Base-by-base conservation (phyloP, 768 basidiomycete species). In the Dacryopinax primogenitus region DNA sequence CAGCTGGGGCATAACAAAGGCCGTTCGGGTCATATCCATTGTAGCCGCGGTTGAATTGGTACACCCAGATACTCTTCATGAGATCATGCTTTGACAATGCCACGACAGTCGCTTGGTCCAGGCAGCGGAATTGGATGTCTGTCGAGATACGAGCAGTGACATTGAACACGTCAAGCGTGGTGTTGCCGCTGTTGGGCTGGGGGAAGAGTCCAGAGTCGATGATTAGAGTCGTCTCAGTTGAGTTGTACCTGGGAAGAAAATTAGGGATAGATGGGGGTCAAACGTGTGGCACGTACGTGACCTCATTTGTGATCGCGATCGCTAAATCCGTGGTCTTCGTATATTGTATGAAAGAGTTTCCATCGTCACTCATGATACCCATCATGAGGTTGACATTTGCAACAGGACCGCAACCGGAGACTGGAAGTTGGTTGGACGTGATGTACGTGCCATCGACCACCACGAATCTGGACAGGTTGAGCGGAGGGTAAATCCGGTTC, bases 301-400 rank as follows among this genome's bases (percentile, higher is more conserved):
- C 23, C 23, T 47, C 45, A 12, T 47, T 9, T 23, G 45, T 47
- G 45, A 47, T 47, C 7, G 45, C 45, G 13, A 7, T 13, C 11
- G 45, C 23, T 23, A 47, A 23, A 23, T 47, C 23, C 13, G 45
- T 47, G 7, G 45, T 47, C 45, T 21, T 65, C 11, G 79, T 78
- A 63, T 74, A 76, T 1, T 77, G 76, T 32, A 78, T 74, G 68
- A 82, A 80, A 37, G 79, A 77, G 0, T 78, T 73, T 0, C 81
- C 82, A 67, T 82, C 81, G 65, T 80, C 80, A 21, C 78, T 72
- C 78, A 81, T 81, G 76, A 77, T 78, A 0, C 81, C 81, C 66
- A 79, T 78, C 66, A 83, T 76, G 45, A 78, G 75, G 64, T 79
- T 79, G 0, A 78, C 80, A 28, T 77, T 71, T 3, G 79, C 79